Evolutionary conservation across 2,329 filamentous ascomycete species (phyloP), one percentile per base, ranked within the genome.

Genomic region (Hymenoscyphus scutula): DNA sequence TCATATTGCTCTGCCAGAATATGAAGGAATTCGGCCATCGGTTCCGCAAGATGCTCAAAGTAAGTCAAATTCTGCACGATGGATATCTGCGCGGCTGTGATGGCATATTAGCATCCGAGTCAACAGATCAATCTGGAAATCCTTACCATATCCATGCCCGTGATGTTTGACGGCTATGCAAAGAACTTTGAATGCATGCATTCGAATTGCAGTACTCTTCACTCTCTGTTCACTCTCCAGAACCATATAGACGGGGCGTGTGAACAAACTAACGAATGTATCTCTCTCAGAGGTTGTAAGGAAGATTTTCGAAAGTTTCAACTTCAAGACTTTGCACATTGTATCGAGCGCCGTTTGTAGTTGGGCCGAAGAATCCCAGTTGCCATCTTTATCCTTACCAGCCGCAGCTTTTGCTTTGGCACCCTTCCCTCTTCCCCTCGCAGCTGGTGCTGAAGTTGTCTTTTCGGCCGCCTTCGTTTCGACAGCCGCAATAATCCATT

Each of bases 131-230:
- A 11, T 15, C 25, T 56, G 29, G 6, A 38, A 19, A n/a, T 19
- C 73, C 82, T 67, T 81, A 94, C 92, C 93, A 74, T 97, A 97
- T 69, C 90, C 95, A 76, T 99, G 95, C 1, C 95, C 95, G 74
- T 99, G 95, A 73, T 98, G 93, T 79, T 99, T 99, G 64, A 99
- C 88, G 38, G 96, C 93, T 70, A 98, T 91, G 74, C 95, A 99
- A 7, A 99, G 80, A 23, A 98, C 92, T 76, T 97, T 97, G 82
- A 97, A 99, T 62, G 90, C 91, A 77, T 98, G 93, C 91, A 98
- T 98, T 56, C 93, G 87, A 65, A 98, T 94, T 4, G 89, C 81
- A 29, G 88, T 95, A 71, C 84, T 90, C 80, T 98, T 99, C 67
- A 93, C 89, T 65, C 95, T 86, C 73, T 93, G 89, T 76, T 99